Evolutionary conservation across 2,329 filamentous ascomycete genomes (phyloP).

Genomic region (Pyrenophora teres): DNA sequence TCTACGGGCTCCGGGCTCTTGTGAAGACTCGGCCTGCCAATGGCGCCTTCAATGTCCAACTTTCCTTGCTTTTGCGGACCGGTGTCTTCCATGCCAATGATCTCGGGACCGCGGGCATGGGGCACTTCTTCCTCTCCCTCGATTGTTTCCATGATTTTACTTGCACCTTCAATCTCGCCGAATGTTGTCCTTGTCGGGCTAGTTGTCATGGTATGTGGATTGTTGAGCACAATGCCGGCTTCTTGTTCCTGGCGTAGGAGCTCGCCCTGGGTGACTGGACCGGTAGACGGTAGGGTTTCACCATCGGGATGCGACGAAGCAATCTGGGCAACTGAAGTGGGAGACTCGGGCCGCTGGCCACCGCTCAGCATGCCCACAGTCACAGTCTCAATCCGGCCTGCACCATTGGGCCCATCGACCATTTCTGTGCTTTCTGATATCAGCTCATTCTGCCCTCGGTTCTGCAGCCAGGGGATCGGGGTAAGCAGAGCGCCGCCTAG

Average conservation of each 20-base stretch:
- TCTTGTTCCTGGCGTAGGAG: slow-evolving; percentile 84
- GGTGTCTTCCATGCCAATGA: slow-evolving; percentile 84
- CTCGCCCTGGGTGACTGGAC: slow-evolving; percentile 72
- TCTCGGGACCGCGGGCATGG: slow-evolving; percentile 81
- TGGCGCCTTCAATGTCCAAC: slow-evolving; percentile 44
- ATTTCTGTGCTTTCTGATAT: slow-evolving; percentile 78
- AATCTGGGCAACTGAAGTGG: slow-evolving; percentile 31
- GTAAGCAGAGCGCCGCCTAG: slow-evolving; percentile 89
- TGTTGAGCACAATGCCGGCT: slow-evolving; percentile 72
- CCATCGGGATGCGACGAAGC: slow-evolving; percentile 42
- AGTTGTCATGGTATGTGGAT: slow-evolving; percentile 39
- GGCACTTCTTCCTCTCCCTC: slow-evolving; percentile 64
- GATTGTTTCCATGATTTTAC: slow-evolving; percentile 39
- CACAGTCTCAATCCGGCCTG: slow-evolving; percentile 80
- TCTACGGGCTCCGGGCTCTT: slow-evolving; percentile 31
- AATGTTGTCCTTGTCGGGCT: slow-evolving; percentile 34
- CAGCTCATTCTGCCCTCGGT: slow-evolving; percentile 60
- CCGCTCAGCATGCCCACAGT: slow-evolving; percentile 65
- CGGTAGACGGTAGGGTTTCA: slow-evolving; percentile 44
- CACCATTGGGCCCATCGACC: slow-evolving; percentile 78
- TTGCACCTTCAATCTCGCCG: slow-evolving; percentile 38
- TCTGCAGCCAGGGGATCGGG: slow-evolving; percentile 84
- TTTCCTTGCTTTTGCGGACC: slow-evolving; percentile 72
- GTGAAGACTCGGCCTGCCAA: slow-evolving; percentile 42
- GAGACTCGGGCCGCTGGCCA: slow-evolving; percentile 17